These are phyloP conservation scores for Ogataea saltuana DNA, from an alignment of 805 yeast genomes.

Conservation along the genomic window DNA sequence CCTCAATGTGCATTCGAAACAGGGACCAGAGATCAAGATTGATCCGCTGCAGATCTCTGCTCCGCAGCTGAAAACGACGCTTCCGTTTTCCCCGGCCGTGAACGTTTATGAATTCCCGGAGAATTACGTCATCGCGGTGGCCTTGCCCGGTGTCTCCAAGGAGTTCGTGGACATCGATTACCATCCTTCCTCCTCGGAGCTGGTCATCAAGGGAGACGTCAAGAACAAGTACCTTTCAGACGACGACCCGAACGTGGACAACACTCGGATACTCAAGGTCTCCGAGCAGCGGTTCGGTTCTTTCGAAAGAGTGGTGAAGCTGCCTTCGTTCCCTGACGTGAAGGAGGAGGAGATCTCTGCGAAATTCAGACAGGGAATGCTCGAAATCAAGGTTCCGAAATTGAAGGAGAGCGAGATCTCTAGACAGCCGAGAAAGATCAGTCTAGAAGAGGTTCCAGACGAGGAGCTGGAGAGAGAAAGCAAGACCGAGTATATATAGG, in stretches of 20 bases:
- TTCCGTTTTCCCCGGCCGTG: slow-evolving; percentile 59
- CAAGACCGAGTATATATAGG: slow-evolving; percentile 8
- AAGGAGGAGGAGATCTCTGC: slow-evolving; percentile 56
- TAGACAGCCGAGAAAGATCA: slow-evolving; percentile 27
- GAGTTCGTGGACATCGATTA: slow-evolving; percentile 55
- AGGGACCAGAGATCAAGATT: slow-evolving; percentile 23
- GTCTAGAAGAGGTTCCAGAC: slow-evolving; percentile 33
- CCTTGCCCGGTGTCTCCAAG: slow-evolving; percentile 60
- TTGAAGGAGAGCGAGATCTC: slow-evolving; percentile 18
- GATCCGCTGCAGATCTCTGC: slow-evolving; percentile 48
- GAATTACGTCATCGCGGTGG: slow-evolving; percentile 48
- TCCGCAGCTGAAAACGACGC: slow-evolving; percentile 40
- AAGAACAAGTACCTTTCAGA: slow-evolving; percentile 40
- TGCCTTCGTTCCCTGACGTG: slow-evolving; percentile 54
- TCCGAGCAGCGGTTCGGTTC: slow-evolving; percentile 58
- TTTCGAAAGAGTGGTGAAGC: slow-evolving; percentile 56
- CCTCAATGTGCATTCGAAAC: slow-evolving; percentile 22
- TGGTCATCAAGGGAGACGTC: slow-evolving; percentile 52
- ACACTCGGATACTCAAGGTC: slow-evolving; percentile 40
- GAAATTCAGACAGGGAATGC: slow-evolving; percentile 52
- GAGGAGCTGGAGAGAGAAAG: slow-evolving; percentile 33
- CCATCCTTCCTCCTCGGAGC: slow-evolving; percentile 57
- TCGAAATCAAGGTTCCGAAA: slow-evolving; percentile 55
- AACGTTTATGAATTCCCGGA: slow-evolving; percentile 55
- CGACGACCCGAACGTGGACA: slow-evolving; percentile 35